Evolutionary conservation across 768 basidiomycete species (phyloP), one percentile per base, ranked within the genome.

Genomic region (Lentinus brumalis): DNA sequence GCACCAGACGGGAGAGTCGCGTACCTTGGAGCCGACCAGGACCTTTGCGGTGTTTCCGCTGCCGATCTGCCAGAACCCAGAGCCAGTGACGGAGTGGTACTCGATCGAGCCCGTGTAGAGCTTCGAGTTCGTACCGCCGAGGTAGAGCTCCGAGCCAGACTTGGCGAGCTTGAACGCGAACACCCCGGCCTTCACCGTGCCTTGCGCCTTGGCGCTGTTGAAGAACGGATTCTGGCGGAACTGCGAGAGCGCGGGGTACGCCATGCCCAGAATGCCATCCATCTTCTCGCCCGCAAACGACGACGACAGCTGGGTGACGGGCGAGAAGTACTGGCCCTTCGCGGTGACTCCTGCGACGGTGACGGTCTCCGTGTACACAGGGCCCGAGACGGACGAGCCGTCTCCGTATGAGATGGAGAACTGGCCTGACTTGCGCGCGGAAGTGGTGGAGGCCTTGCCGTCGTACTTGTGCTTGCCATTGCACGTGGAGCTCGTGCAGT

Each of bases 41-140:
- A 26, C 21, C 21, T 26, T 26, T 26, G 21, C 21, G 21, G 21
- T 26, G 21, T 26, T 26, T 26, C 21, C 68, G 32, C 70, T 32
- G 9, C 59, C 62, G 50, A 74, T 63, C 59, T 72, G 68, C 70
- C 72, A 74, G 65, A 63, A 73, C 18, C 54, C 68, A 5, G n/a
- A 15, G 21, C 53, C 60, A 42, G 60, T 57, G 41, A 65, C 53
- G 59, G 53, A 10, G 62, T 68, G 67, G 64, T 63, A 63, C 56
- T 67, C 64, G 65, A 84, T 71, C 2, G 68, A 62, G 11, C 79
- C 81, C n/a, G 78, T 78, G 70, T 81, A 86, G 57, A 79, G 69
- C 16, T 68, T 61, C 3, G 67, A 65, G 70, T 89, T 77, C 5
- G 77, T 75, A 21, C 84, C 86, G 29, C 86, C 86, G 54, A 88